Conservation (phyloP, 257 asterid genomes). For the Linderniella brevidens region DNA sequence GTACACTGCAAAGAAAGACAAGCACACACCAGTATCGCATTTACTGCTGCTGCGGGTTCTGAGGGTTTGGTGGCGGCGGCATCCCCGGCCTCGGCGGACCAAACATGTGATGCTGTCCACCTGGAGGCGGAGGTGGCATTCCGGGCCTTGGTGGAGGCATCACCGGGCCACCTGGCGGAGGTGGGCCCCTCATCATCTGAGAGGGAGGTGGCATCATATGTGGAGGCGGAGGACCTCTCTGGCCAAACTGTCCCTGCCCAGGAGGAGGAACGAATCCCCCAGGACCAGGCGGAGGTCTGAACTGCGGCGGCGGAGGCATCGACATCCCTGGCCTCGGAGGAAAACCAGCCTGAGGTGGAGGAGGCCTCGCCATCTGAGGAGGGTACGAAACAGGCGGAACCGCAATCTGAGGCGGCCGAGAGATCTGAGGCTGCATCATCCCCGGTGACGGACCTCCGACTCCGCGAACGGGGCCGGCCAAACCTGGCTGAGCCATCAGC, state of each 20-base stretch:
- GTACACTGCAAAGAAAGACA: no score
- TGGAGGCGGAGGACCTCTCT: constrained; percentile 62
- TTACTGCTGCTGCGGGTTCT: constrained; percentile 41
- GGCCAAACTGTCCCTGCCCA: constrained; percentile 71
- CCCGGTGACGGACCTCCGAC: constrained; percentile 93
- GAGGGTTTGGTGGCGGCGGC: constrained; percentile 76
- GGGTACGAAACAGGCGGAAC: constrained; percentile 60
- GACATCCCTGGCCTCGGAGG: constrained; percentile 23
- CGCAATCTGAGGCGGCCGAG: constrained; percentile 62
- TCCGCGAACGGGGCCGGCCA: constrained; percentile 79
- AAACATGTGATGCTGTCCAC: constrained; percentile 46
- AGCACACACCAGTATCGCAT: constrained; percentile 1
- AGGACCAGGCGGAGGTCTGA: constrained; percentile 45
- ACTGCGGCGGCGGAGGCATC: constrained; percentile 28
- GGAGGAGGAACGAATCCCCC: constrained; percentile 48
- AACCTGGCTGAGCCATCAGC: constrained; percentile 73
- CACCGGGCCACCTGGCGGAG: constrained; percentile 75
- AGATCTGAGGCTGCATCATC: constrained; percentile 96
- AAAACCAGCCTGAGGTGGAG: constrained; percentile 38
- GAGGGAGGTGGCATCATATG: constrained; percentile 23
- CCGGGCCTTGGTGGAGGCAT: constrained; percentile 60
- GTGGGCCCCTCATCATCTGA: constrained; percentile 31
- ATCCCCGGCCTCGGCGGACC: constrained; percentile 90
- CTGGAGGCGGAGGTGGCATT: constrained; percentile 55
- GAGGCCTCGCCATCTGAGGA: constrained; percentile 45